phyloP scores from a whole-genome alignment of 768 basidiomycete genomes.

The Naganishia vishniacii region DNA sequence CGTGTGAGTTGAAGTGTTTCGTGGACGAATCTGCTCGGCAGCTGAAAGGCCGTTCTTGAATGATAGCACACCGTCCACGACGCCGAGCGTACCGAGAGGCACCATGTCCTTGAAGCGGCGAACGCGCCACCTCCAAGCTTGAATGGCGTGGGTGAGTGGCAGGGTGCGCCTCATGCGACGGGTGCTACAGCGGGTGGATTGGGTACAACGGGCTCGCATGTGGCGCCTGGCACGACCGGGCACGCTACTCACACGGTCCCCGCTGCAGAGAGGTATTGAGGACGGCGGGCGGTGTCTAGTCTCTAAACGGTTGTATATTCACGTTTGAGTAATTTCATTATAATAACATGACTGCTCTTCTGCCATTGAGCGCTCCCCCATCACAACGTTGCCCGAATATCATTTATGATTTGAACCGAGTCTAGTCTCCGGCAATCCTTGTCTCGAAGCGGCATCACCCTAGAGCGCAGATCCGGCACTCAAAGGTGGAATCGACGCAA shows the following conservation, averaged over 20 bases:
- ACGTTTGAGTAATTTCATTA: not conserved
- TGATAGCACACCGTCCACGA: constrained; percentile 25
- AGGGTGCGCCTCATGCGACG: too few species aligned
- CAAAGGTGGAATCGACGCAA: not conserved
- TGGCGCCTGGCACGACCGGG: not conserved
- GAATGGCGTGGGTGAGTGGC: too few species aligned
- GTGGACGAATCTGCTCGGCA: not conserved
- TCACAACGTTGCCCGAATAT: too few species aligned
- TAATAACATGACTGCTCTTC: too few species aligned
- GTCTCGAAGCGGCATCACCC: not conserved
- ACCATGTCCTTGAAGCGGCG: constrained; percentile 13
- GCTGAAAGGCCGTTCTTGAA: not conserved
- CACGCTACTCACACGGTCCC: not conserved
- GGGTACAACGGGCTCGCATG: not conserved
- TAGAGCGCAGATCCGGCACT: not conserved
- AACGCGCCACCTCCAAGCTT: not conserved
- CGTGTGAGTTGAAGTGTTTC: constrained; percentile 8
- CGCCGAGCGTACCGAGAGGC: constrained; percentile 20
- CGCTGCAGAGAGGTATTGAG: constrained; percentile 5
- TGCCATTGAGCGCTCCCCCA: too few species aligned
- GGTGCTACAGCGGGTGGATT: not conserved
- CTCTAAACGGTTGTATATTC: not conserved
- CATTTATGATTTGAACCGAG: too few species aligned
- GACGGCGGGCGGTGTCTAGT: not conserved
- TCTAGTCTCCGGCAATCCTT: too few species aligned